These are phyloP conservation scores for Gyrodon lividus DNA, from an alignment of 768 basidiomycete species.

Conservation along the genomic window DNA sequence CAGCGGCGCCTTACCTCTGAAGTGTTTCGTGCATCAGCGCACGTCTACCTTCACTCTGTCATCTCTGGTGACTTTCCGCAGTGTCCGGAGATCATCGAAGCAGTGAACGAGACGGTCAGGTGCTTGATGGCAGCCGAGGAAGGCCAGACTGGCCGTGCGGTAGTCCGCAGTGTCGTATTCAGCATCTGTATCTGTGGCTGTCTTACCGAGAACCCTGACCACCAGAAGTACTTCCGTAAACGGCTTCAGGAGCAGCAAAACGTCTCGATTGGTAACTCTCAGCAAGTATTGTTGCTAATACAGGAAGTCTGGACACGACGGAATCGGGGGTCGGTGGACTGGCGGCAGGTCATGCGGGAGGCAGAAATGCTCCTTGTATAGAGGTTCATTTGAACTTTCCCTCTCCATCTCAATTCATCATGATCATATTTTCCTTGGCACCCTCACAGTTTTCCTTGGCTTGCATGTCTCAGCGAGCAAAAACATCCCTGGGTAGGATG, in stretches of 20 bases:
- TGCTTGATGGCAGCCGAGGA: slow-evolving; percentile 42
- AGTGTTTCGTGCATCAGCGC: slow-evolving; percentile 73
- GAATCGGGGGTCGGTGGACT: slow-evolving; percentile 45
- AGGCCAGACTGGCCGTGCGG: slow-evolving; percentile 44
- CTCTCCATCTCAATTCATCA: slow-evolving; percentile 2
- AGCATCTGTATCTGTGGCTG: slow-evolving; percentile 72
- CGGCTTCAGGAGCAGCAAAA: slow-evolving; percentile 51
- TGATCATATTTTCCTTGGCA: neutral
- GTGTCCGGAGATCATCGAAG: slow-evolving; percentile 58
- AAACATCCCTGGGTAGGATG: slow-evolving; percentile 20
- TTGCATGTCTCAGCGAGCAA: slow-evolving; percentile 9
- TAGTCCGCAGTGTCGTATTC: slow-evolving; percentile 78
- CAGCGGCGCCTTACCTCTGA: slow-evolving; percentile 49
- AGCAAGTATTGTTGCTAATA: slow-evolving; percentile 54
- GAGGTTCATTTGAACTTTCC: slow-evolving; percentile 11
- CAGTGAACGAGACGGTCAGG: slow-evolving; percentile 52
- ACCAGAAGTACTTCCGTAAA: slow-evolving; percentile 43
- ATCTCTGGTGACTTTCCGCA: slow-evolving; percentile 71
- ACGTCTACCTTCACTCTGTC: slow-evolving; percentile 74
- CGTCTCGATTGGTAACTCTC: slow-evolving; percentile 63
- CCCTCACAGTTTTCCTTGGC: slow-evolving; percentile 6
- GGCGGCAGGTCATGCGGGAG: slow-evolving; percentile 56
- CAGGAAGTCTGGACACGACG: slow-evolving; percentile 56
- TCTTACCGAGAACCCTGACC: slow-evolving; percentile 51
- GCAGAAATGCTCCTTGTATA: slow-evolving; percentile 61